These are phyloP conservation scores for Ascomycota sp. DNA, from an alignment of 2,329 filamentous ascomycete species.

Conservation along the genomic window DNA sequence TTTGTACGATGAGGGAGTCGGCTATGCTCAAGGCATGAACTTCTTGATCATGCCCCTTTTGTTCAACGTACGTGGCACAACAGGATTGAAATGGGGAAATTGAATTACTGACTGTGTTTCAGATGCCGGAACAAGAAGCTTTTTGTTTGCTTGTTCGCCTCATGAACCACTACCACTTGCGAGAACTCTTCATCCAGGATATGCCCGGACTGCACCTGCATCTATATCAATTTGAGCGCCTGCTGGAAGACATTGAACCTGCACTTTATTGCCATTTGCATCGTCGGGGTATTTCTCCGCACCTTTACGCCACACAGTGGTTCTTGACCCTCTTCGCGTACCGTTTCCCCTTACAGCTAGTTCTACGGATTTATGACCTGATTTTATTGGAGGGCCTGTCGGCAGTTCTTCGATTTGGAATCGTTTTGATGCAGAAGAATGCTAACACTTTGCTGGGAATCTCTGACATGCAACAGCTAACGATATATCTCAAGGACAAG, in stretches of 20 bases:
- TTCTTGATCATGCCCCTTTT: conserved; percentile 92
- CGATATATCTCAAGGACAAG: conserved; percentile 78
- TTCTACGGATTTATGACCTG: conserved; percentile 88
- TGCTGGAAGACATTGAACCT: conserved; percentile 85
- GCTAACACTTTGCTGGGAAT: conserved; percentile 55
- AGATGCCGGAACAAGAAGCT: conserved; percentile 94
- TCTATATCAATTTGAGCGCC: conserved; percentile 83
- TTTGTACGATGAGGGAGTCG: conserved; percentile 80
- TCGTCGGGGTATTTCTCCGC: conserved; percentile 67
- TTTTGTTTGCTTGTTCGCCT: conserved; percentile 82
- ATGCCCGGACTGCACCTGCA: conserved; percentile 92
- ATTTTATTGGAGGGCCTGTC: conserved; percentile 85
- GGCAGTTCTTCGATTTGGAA: conserved; percentile 83
- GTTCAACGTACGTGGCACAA: conserved; percentile 50
- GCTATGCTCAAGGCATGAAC: conserved; percentile 97
- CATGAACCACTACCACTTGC: conserved; percentile 90
- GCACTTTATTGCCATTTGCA: conserved; percentile 88
- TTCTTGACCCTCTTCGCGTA: conserved; percentile 98
- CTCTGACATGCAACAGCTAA: conserved; percentile 79
- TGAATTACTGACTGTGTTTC: conserved; percentile 5
- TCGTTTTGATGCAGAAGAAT: conserved; percentile 94
- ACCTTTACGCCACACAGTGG: conserved; percentile 96
- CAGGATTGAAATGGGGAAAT: background rate
- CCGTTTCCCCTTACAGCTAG: conserved; percentile 86
- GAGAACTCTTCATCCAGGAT: conserved; percentile 82